Percentiles rank a stretch among this genome's conserved stretches.
These are phyloP conservation scores for Xylaria sp. DNA, from an alignment of 2,329 filamentous ascomycete genomes.

Conservation along the genomic window DNA sequence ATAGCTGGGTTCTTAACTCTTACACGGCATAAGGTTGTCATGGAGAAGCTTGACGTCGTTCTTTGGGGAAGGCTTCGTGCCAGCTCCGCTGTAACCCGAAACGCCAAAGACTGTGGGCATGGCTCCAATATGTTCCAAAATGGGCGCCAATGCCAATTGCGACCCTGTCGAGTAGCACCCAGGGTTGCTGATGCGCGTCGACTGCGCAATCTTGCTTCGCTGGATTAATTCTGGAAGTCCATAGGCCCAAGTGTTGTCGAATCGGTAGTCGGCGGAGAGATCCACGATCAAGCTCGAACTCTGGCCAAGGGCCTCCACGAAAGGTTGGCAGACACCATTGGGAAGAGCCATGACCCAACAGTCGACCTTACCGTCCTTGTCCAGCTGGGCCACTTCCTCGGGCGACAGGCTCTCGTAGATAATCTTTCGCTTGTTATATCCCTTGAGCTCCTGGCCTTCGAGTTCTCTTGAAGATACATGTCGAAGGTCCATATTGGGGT, in stretches of 20 bases:
- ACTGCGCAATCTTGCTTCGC: conserved; percentile 78
- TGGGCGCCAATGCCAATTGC: conserved; percentile 86
- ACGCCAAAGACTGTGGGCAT: conserved; percentile 89
- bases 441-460: conserved; percentile 84
- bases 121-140: conserved; percentile 79
- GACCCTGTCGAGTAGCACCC: conserved; percentile 96
- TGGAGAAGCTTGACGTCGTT: conserved; percentile 86
- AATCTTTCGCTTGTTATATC: conserved; percentile 90
- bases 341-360: conserved; percentile 98
- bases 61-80: conserved; percentile 92
- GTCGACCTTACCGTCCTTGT: conserved; percentile 85
- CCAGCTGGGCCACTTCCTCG: conserved; percentile 87
- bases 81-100: conserved; percentile 92
- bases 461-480: conserved; percentile 96
- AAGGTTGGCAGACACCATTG: conserved; percentile 94
- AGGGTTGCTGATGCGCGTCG: conserved; percentile 88
- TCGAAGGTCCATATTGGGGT: conserved; percentile 88
- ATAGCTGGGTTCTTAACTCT: background rate
- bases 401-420: conserved; percentile 90
- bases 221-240: conserved; percentile 87
- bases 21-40: conserved; percentile 85
- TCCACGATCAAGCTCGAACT: conserved; percentile 84
- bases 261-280: conserved; percentile 95
- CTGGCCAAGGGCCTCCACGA: conserved; percentile 75
- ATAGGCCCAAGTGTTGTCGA: conserved; percentile 87